Evolutionary conservation across 208 protist genomes (phyloP).

Genomic region (Trypanosoma caninum): DNA sequence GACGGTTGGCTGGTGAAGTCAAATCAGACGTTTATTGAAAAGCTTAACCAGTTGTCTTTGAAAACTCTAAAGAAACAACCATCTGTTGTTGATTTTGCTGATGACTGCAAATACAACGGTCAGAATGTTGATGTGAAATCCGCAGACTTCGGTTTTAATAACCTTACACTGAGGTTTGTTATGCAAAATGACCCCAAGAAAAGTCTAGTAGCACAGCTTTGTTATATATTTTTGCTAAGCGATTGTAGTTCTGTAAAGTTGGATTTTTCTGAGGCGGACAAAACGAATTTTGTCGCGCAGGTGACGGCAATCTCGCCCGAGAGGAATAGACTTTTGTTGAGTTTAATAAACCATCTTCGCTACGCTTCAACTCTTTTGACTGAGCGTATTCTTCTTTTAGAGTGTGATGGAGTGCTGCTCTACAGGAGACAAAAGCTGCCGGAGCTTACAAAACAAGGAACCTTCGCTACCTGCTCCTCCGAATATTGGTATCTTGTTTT

Average conservation of each 20-base stretch:
- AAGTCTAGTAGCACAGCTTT: slow-evolving; percentile 1
- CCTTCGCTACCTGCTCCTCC: slow-evolving; percentile 31
- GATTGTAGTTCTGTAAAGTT: slow-evolving; percentile 21
- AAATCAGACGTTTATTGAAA: slow-evolving; percentile 8
- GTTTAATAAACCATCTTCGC: slow-evolving; percentile 36
- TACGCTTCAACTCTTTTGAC: slow-evolving; percentile 44
- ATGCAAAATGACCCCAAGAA: slow-evolving; percentile 9
- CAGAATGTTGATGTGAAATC: not conserved
- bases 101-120: slow-evolving; percentile 33
- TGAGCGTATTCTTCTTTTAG: slow-evolving; percentile 44
- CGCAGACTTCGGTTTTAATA: slow-evolving; percentile 16
- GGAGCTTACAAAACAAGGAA: slow-evolving; percentile 25
- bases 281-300: not conserved
- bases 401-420: slow-evolving; percentile 30
- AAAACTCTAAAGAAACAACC: slow-evolving; percentile 40
- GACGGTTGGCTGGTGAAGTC: slow-evolving; percentile 8
- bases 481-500: slow-evolving; percentile 88
- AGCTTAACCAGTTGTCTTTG: slow-evolving; percentile 37
- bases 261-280: not conserved
- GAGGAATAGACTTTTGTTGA: slow-evolving; percentile 27
- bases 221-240: slow-evolving; percentile 11
- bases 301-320: slow-evolving; percentile 20
- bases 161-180: slow-evolving; percentile 12
- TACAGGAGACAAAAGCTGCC: slow-evolving; percentile 32
- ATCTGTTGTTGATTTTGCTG: slow-evolving; percentile 26